Percentiles rank a stretch among this genome's conserved stretches.
These are phyloP conservation scores for Luffa acutangula DNA, from an alignment of 306 rosid species.

Conservation along the genomic window DNA sequence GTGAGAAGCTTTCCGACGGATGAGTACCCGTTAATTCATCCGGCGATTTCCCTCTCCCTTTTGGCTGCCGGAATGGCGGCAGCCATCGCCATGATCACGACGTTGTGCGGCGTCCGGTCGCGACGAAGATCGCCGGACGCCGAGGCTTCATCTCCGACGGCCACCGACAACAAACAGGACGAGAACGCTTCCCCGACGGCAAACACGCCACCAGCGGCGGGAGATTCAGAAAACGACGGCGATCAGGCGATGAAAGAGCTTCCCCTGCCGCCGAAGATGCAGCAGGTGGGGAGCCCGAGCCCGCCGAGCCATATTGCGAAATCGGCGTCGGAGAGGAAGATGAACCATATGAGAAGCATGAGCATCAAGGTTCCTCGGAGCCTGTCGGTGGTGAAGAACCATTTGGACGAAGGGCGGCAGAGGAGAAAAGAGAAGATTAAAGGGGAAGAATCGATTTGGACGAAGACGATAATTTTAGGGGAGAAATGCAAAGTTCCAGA, in stretches of 20 bases:
- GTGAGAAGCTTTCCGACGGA: constrained; percentile 51
- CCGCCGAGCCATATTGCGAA: constrained; percentile 17
- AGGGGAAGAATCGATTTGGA: constrained; percentile 64
- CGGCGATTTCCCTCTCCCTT: constrained; percentile 29
- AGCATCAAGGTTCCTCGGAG: constrained; percentile 49
- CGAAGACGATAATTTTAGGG: constrained; percentile 74
- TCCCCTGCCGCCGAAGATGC: constrained; percentile 56
- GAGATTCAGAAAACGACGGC: background rate
- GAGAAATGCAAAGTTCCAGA: constrained; percentile 56
- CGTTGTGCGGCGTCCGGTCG: constrained; percentile 34
- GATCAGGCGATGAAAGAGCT: constrained; percentile 24
- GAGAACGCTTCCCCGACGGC: background rate
- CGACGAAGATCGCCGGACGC: constrained; percentile 12
- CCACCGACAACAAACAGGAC: background rate
- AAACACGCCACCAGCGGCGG: background rate
- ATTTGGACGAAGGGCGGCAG: constrained; percentile 19
- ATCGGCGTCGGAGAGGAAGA: constrained; percentile 36
- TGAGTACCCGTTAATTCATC: constrained; percentile 28
- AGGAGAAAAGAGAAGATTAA: constrained; percentile 24
- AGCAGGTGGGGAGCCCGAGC: background rate
- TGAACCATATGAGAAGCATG: constrained; percentile 12
- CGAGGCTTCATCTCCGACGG: background rate
- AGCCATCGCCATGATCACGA: constrained; percentile 38
- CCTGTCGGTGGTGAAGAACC: constrained; percentile 27
- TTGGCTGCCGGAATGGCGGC: constrained; percentile 37